These are phyloP conservation scores for Berkeleyomyces rouxiae DNA, from an alignment of 2,329 filamentous ascomycete species.

Conservation along the genomic window DNA sequence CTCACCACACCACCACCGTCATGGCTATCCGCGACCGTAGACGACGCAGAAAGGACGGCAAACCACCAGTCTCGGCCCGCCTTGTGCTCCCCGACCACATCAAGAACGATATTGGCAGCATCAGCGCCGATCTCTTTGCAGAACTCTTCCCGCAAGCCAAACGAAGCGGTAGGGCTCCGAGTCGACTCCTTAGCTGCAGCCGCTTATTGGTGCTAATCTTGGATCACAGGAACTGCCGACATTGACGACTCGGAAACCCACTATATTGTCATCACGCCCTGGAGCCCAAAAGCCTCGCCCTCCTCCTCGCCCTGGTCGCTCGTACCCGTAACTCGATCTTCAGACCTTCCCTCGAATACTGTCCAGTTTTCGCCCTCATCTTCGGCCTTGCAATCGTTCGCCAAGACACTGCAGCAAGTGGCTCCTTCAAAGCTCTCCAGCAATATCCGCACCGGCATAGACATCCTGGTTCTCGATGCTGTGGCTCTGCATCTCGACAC, in stretches of 20 bases:
- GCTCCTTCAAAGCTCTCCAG: conserved; percentile 60
- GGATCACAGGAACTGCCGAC: conserved; percentile 19
- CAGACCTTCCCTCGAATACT: conserved; percentile 55
- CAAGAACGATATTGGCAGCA: conserved; percentile 66
- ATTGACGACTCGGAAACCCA: conserved; percentile 29
- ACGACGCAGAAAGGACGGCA: conserved; percentile 32
- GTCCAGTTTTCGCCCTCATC: conserved; percentile 63
- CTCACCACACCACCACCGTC: background rate
- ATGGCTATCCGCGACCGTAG: conserved; percentile 6
- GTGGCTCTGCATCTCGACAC: conserved; percentile 66
- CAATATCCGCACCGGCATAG: conserved; percentile 59
- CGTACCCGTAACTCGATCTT: conserved; percentile 53
- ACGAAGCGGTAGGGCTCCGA: background rate
- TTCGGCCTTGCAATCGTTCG: conserved; percentile 61
- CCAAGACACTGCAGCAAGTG: conserved; percentile 52
- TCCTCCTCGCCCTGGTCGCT: conserved; percentile 67
- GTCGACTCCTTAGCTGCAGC: background rate
- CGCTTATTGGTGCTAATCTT: conserved; percentile 15
- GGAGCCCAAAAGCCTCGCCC: conserved; percentile 41
- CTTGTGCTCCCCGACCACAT: conserved; percentile 74
- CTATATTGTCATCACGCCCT: conserved; percentile 59
- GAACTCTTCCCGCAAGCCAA: conserved; percentile 51
- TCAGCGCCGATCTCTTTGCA: conserved; percentile 72
- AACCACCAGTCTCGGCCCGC: conserved; percentile 59
- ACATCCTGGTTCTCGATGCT: conserved; percentile 70